Base-by-base conservation (phyloP, 208 protist species). In the Crithidia expoeki region DNA sequence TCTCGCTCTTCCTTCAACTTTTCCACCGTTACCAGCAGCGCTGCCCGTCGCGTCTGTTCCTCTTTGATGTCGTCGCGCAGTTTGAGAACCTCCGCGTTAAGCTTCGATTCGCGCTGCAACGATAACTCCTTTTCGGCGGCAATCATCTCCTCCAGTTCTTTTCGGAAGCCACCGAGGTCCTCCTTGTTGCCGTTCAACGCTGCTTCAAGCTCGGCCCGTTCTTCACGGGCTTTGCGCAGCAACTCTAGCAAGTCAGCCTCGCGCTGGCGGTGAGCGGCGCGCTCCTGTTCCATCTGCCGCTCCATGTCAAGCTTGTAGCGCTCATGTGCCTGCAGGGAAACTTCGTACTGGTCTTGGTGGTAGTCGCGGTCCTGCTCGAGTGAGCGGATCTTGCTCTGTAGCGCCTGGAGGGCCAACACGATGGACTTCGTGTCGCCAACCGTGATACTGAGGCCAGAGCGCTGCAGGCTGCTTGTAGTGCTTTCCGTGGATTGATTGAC, bases 351-450 rank as follows among this genome's bases (percentile, higher is more conserved):
- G 47, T 97, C 92, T 49, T 93, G 89, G 50, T 95, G 92, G 64
- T 89, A 87, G 65, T 97, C 87, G 28, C 90, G 81, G 69, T 97
- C 92, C 40, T 93, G 79, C 69, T 97, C 89, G 6, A 97, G 77
- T 2, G 83, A 74, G 23, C 92, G 85, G 50, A 97, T 97, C 68
- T 97, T 97, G 56, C 85, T 77, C 67, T 95, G 92, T 23, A 97
- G 78, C 16, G 92, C 86, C 67, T 95, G 92, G 23, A 97, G 77
- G 0, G 92, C 92, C 21, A 97, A 82, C 50, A 97, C 92, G 59
- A 97, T 95, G 9, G 88, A 95, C 64, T 94, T 94, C 16, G 92
- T 97, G 76, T 97, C 92, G 0, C 92, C 92, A 2, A 95, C 89
- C 36, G 88, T 94, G 68, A 94, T 94, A 71, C 86, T 94, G 21